A percentile compares a stretch with the other conserved stretches of the same genome.
These are phyloP conservation scores for Saccharomycodes ludwigii DNA, from an alignment of 805 yeast genomes.

Conservation along the genomic window DNA sequence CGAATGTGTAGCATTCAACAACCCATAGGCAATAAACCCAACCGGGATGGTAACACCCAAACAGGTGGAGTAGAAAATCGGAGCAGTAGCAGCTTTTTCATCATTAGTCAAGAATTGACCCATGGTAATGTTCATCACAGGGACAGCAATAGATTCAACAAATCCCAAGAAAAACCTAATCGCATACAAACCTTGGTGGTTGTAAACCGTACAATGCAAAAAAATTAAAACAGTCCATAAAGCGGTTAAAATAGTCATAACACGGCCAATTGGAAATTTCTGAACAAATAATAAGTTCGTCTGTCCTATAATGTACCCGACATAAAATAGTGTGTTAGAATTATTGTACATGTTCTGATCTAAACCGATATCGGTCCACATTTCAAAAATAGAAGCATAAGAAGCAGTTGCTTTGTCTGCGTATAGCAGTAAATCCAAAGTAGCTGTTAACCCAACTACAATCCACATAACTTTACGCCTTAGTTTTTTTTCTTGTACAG, in stretches of 20 bases:
- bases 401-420: constrained; percentile 42
- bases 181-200: constrained; percentile 34
- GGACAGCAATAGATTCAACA: constrained; percentile 32
- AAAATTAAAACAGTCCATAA: constrained; percentile 37
- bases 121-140: constrained; percentile 34
- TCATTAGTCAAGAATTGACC: constrained; percentile 36
- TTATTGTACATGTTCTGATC: constrained; percentile 33
- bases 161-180: constrained; percentile 41
- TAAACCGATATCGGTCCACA: constrained; percentile 34
- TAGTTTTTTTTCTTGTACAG: constrained; percentile 29
- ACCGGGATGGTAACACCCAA: constrained; percentile 40
- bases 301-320: constrained; percentile 38
- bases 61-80: constrained; percentile 40
- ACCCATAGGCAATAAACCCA: constrained; percentile 35
- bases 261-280: constrained; percentile 29
- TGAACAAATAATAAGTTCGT: constrained; percentile 33
- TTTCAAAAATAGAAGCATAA: constrained; percentile 35
- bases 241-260: constrained; percentile 25
- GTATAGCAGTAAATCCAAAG: constrained; percentile 31
- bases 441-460: constrained; percentile 26
- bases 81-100: constrained; percentile 41
- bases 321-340: constrained; percentile 40
- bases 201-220: constrained; percentile 32
- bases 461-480: constrained; percentile 27
- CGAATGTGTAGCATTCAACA: constrained; percentile 17